Conservation (phyloP, 345 rosid genomes). For the Dipteronia sinensis region DNA sequence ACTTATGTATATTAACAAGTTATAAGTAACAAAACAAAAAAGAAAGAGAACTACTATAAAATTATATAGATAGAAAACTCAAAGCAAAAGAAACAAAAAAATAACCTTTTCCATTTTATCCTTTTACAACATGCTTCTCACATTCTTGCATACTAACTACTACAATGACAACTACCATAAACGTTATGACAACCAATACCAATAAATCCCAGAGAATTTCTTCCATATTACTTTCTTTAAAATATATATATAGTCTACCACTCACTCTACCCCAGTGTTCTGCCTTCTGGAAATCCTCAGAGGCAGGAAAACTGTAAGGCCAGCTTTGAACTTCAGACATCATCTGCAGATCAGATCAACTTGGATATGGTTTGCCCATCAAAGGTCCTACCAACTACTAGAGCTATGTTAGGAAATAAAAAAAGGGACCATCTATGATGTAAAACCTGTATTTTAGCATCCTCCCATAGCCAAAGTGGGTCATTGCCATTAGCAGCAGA, state of each 20-base stretch:
- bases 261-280: slow-evolving; percentile 68
- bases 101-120: not conserved
- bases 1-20: not conserved
- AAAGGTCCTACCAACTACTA: slow-evolving; percentile 15
- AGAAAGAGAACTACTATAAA: not conserved
- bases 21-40: not conserved
- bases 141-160: not conserved
- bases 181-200: not conserved
- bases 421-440: slow-evolving; percentile 1
- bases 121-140: no score
- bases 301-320: slow-evolving; percentile 92
- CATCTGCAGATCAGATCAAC: slow-evolving; percentile 45
- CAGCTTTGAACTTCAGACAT: slow-evolving; percentile 69
- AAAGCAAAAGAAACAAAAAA: not conserved
- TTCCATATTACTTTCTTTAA: not conserved
- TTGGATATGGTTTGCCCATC: slow-evolving; percentile 14
- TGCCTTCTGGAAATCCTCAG: slow-evolving; percentile 71
- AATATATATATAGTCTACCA: slow-evolving; percentile 48
- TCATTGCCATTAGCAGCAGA: slow-evolving; percentile 55
- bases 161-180: not conserved
- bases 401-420: slow-evolving; percentile 6
- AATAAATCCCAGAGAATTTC: not conserved
- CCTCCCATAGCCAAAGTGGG: slow-evolving; percentile 83
- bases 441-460: slow-evolving; percentile 78
- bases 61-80: not conserved